These are phyloP conservation scores for Serendipita vermifera DNA, from an alignment of 768 basidiomycete species.

Conservation along the genomic window DNA sequence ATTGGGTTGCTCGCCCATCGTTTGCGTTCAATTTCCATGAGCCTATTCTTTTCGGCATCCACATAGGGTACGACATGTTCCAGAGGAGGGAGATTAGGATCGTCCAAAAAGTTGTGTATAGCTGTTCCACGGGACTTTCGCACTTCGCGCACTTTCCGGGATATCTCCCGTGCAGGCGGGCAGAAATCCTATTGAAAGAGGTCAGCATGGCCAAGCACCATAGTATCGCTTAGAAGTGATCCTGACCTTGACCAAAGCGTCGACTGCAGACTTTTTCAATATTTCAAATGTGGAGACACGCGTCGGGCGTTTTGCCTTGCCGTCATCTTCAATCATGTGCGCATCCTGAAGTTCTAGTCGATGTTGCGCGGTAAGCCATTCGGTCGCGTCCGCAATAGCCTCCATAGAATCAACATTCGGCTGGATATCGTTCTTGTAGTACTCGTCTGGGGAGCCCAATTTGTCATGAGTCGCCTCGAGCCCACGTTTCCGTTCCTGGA, in stretches of 20 bases:
- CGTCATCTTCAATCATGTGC: constrained; percentile 6
- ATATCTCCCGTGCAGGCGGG: constrained; percentile 9
- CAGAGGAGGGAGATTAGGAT: constrained; percentile 66
- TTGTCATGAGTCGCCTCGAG: constrained; percentile 53
- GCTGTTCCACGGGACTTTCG: background rate
- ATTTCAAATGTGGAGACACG: constrained; percentile 74
- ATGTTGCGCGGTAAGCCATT: constrained; percentile 82
- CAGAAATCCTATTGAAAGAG: background rate
- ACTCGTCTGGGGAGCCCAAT: constrained; percentile 55
- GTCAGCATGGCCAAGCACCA: too few relatives aligned
- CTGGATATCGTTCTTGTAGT: constrained; percentile 58
- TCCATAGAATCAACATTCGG: constrained; percentile 69
- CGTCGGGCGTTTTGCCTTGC: constrained; percentile 68
- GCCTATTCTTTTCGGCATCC: constrained; percentile 33
- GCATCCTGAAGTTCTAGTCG: constrained; percentile 52
- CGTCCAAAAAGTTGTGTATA: constrained; percentile 49
- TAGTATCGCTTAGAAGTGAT: background rate
- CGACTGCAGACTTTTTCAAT: constrained; percentile 63
- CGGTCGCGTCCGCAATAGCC: constrained; percentile 77
- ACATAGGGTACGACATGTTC: constrained; percentile 79
- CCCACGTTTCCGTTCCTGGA: constrained; percentile 57
- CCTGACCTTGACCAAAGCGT: constrained; percentile 67
- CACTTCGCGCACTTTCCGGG: background rate
- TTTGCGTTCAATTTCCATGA: constrained; percentile 3
- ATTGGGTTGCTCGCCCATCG: background rate